A percentile compares a stretch with the other conserved stretches of the same genome.
Conservation (phyloP, 169 alveolate species). For the Toxoplasma gondii region DNA sequence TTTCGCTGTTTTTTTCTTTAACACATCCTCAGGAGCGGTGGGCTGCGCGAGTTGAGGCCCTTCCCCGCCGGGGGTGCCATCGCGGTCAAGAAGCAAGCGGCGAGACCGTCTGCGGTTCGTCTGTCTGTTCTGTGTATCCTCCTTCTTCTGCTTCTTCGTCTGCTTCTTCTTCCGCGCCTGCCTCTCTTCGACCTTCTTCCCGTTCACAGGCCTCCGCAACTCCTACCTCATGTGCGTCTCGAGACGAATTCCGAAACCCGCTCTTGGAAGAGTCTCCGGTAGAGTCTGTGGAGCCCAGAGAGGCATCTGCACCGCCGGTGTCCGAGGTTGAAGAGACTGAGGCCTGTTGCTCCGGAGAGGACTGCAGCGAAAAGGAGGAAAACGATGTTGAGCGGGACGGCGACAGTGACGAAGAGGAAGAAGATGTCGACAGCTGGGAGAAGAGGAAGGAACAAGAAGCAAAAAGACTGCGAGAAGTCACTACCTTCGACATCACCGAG, state of each 20-base stretch:
- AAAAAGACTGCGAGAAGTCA: background rate
- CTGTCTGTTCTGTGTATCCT: background rate
- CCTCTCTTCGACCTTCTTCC: background rate
- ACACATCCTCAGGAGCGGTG: background rate
- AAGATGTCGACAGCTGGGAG: background rate
- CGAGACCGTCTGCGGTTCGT: too few species aligned
- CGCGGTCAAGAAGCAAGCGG: background rate
- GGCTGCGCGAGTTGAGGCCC: background rate
- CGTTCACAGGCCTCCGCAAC: background rate
- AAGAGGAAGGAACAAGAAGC: background rate
- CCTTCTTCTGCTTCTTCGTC: background rate
- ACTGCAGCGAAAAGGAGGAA: background rate
- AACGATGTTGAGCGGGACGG: background rate
- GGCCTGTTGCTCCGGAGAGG: background rate
- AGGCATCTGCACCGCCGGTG: background rate
- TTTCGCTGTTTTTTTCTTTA: background rate
- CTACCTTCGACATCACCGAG: slow-evolving; percentile 52
- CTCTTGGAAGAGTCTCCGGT: background rate
- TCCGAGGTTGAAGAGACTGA: background rate
- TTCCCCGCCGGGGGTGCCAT: background rate
- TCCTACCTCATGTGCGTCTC: background rate
- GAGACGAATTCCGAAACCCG: background rate
- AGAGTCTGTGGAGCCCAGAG: background rate
- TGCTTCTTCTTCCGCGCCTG: background rate
- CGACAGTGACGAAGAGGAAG: background rate